These are phyloP conservation scores for Aspergillus leporis DNA, from an alignment of 495 filamentous ascomycete species.

Conservation along the genomic window DNA sequence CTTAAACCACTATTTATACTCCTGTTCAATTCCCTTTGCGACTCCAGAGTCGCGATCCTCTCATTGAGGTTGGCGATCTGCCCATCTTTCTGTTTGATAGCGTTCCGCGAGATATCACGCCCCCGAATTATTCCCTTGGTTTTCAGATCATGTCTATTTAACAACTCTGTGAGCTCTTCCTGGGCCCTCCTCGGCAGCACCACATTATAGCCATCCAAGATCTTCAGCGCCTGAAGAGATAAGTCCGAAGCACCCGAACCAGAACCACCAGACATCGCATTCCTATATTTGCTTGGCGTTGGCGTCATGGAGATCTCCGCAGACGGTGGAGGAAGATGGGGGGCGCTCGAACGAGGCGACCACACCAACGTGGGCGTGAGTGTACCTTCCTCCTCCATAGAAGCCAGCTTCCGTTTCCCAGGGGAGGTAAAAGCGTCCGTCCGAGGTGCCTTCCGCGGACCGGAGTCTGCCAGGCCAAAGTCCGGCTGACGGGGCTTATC, in stretches of 20 bases:
- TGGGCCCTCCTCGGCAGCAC: slow-evolving; percentile 39
- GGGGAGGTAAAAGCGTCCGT: slow-evolving; percentile 50
- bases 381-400: slow-evolving; percentile 26
- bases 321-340: slow-evolving; percentile 30
- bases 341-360: slow-evolving; percentile 15
- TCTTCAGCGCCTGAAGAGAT: slow-evolving; percentile 46
- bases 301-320: slow-evolving; percentile 47
- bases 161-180: slow-evolving; percentile 43
- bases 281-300: slow-evolving; percentile 48
- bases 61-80: slow-evolving; percentile 58
- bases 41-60: slow-evolving; percentile 36
- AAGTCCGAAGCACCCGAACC: slow-evolving; percentile 46
- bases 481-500: slow-evolving; percentile 23
- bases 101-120: slow-evolving; percentile 60
- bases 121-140: slow-evolving; percentile 59
- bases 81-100: slow-evolving; percentile 61
- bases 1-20: slow-evolving; percentile 37
- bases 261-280: slow-evolving; percentile 30
- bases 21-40: slow-evolving; percentile 43
- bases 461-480: slow-evolving; percentile 18
- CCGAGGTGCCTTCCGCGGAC: slow-evolving; percentile 41
- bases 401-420: slow-evolving; percentile 51
- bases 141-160: slow-evolving; percentile 58
- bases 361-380: slow-evolving; percentile 26
- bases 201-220: slow-evolving; percentile 52